Conservation (phyloP, 208 protist species). For the Leishmania tarentolae region DNA sequence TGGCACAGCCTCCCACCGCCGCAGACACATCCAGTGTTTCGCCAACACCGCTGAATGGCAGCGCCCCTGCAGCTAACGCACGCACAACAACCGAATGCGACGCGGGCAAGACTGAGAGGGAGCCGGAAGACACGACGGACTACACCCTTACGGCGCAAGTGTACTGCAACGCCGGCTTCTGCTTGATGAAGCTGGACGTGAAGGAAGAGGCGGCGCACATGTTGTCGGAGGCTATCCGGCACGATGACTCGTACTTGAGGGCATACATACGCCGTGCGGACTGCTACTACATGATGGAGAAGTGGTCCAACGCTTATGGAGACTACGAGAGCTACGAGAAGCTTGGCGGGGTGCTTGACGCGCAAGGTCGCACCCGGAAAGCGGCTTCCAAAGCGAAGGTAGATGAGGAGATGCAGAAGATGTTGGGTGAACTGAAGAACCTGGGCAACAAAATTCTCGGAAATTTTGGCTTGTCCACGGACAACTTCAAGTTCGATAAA, state of each 20-base stretch:
- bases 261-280: slow-evolving; percentile 87
- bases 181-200: slow-evolving; percentile 69
- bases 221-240: slow-evolving; percentile 84
- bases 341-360: slow-evolving; percentile 61
- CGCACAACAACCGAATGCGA: background rate
- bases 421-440: slow-evolving; percentile 95
- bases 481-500: slow-evolving; percentile 98
- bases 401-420: slow-evolving; percentile 94
- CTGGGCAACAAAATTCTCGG: slow-evolving; percentile 96
- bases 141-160: slow-evolving; percentile 87
- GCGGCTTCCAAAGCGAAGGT: slow-evolving; percentile 79
- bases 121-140: slow-evolving; percentile 43
- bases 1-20: slow-evolving; percentile 17
- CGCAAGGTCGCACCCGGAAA: slow-evolving; percentile 45
- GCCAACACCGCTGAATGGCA: background rate
- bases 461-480: slow-evolving; percentile 95
- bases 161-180: slow-evolving; percentile 86
- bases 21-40: background rate
- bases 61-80: background rate
- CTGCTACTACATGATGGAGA: slow-evolving; percentile 86
- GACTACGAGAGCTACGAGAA: slow-evolving; percentile 92
- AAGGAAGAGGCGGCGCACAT: slow-evolving; percentile 77
- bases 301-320: slow-evolving; percentile 81
- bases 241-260: slow-evolving; percentile 83
- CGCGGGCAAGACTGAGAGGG: background rate